phyloP scores from a whole-genome alignment of 2,329 filamentous ascomycete species.

The Paracorniculantispora psalliotae region DNA sequence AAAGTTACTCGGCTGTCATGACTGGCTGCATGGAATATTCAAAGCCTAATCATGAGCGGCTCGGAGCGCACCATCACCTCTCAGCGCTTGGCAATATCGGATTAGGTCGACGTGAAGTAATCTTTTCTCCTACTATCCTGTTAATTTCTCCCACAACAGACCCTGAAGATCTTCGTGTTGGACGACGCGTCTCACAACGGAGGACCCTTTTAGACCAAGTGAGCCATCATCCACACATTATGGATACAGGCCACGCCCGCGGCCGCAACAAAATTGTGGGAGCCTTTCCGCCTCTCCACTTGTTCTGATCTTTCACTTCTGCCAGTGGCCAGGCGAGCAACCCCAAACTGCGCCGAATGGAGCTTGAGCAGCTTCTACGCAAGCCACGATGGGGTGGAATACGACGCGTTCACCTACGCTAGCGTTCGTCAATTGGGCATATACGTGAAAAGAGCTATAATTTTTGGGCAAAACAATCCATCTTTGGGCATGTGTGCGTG shows the following conservation, averaged over 20 bases:
- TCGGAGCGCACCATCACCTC: not conserved
- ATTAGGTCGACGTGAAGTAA: not conserved
- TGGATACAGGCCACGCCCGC: not conserved
- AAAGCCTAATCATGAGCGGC: not conserved
- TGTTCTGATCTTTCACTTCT: not conserved
- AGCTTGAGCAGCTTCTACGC: not conserved
- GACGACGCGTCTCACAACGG: not conserved
- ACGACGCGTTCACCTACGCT: too few relatives aligned
- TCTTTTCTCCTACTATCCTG: not conserved
- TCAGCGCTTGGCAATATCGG: not conserved
- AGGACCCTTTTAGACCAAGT: not conserved
- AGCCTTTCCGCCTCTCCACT: not conserved
- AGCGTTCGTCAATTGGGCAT: too few relatives aligned
- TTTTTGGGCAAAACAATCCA: too few relatives aligned
- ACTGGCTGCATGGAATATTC: not conserved
- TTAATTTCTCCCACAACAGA: not conserved
- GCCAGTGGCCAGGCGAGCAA: not conserved
- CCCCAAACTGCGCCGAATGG: not conserved
- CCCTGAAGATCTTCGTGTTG: not conserved
- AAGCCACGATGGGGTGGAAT: conserved; percentile 2
- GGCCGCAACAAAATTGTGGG: not conserved
- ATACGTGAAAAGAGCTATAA: too few relatives aligned
- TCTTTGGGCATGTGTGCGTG: too few relatives aligned
- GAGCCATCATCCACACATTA: not conserved
- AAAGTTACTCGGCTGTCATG: not conserved